Base-by-base conservation (phyloP, 768 basidiomycete genomes). In the Galerina marginata region DNA sequence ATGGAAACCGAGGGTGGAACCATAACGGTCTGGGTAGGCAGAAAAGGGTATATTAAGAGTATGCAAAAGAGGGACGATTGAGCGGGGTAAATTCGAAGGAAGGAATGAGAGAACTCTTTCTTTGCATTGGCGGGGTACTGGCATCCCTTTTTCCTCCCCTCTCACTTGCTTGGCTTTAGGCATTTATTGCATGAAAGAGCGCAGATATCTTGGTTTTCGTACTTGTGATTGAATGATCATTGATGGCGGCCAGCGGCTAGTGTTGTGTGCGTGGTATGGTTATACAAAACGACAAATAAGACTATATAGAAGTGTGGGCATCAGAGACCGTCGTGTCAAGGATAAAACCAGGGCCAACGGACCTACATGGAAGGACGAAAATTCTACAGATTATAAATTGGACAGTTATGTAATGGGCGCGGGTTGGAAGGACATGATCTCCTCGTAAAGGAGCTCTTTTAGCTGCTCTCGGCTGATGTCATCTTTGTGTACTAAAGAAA, bases 381-480 rank as follows among this genome's bases (percentile, higher is more conserved):
- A 33, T 44, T 47, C 43, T 46, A 57, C 23, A 38, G 36, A 46
- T 45, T 52, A n/a, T 36, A 11, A 51, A n/a, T 54, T 4, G 20
- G 45, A n/a, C 47, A 47, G 49, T 72, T 78, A 81, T 76, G 79
- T 79, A 70, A 76, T 77, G 26, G 74, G 76, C 29, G 73, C 75
- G 15, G 92, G 89, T 59, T 85, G 81, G 86, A 96, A 98, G 33
- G 87, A 82, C 85, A 94, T 89, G 78, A 98, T 96, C 77, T 99
- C 96, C 59, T 96, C 92, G 74, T 93, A 98, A 23, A 96, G 79
- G 46, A 96, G 83, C 71, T 94, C 90, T 79, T 98, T 99, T 64
- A 99, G 83, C 74, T 97, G 94, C 72, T 98, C 96, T 29, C 94
- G 86, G 71, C 90, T 93, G 79, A 97, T 95, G 63, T 94, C 93